Base-by-base conservation (phyloP, 495 filamentous ascomycete species). In the Astrocystis sublimbata region DNA sequence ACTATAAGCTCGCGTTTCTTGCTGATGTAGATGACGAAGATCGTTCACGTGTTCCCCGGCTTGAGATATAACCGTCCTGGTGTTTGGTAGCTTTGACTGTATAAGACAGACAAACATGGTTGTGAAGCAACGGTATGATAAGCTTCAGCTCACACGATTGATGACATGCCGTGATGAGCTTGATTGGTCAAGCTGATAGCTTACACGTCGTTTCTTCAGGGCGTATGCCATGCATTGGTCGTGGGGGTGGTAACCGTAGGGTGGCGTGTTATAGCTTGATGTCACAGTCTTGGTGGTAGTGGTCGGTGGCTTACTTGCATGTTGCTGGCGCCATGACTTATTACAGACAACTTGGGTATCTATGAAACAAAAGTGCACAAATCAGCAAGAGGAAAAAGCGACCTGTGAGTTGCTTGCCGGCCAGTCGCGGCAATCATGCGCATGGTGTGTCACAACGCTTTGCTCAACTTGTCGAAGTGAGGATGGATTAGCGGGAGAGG, bases 241-340 rank as follows among this genome's bases (percentile, higher is more conserved):
- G n/a, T n/a, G n/a, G n/a, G n/a, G n/a, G 31, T 36, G 30, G n/a
- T 17, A 35, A 21, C 38, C 2, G 13, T 17, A 35, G 50, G 30
- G 30, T 36, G 8, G 28, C 19, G 10, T 26, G 5, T 17, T 40
- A 9, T 40, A 53, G 21, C 21, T 40, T 56, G 52, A 30, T 42
- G 28, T 30, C 52, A 19, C 15, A 30, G 52, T 15, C 19, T n/a
- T 24, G 5, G 13, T 8, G 28, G 52, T 15, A 17, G 24, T 24
- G 5, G 13, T 8, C n/a, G 33, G 3, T 17, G 35, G n/a, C 38
- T 45, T 43, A 15, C 23, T 0, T 6, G 17, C n/a, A 45, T 24
- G 4, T 17, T 45, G 51, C 40, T 57, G 54, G 54, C 13, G 40
- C 28, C 28, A 43, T 57, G 40, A 43, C 35, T 28, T 28, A 35